A percentile compares a stretch with the other conserved stretches of the same genome.
Evolutionary conservation across 805 yeast species (phyloP).

Genomic region (Saturnispora ahearnii): DNA sequence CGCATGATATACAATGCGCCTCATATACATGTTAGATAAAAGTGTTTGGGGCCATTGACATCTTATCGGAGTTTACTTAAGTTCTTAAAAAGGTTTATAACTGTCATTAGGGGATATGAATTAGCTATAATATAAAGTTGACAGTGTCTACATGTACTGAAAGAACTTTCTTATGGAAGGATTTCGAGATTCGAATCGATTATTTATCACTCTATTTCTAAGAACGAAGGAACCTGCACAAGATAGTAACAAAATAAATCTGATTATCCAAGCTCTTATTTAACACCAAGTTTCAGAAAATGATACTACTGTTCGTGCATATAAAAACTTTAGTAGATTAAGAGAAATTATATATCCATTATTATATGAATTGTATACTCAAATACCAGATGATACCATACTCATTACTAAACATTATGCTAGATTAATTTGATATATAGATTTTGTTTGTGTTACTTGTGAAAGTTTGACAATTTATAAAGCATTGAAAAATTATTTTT

Average conservation of each 20-base stretch:
- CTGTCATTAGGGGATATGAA: neutral
- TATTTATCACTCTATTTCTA: neutral
- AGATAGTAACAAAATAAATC: neutral
- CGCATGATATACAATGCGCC: neutral
- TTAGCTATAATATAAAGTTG: neutral
- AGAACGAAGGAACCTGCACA: constrained; percentile 1
- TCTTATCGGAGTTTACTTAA: constrained; percentile 1
- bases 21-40: neutral
- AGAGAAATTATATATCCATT: constrained; percentile 10
- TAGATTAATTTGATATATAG: constrained; percentile 31
- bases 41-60: neutral
- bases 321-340: constrained; percentile 16
- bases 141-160: neutral
- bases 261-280: constrained; percentile 1
- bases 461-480: constrained; percentile 31
- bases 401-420: constrained; percentile 41
- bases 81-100: neutral
- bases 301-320: constrained; percentile 25
- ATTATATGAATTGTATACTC: constrained; percentile 30
- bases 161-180: neutral
- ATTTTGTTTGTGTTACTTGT: constrained; percentile 21
- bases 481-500: constrained; percentile 31
- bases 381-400: constrained; percentile 45
- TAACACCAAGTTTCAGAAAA: constrained; percentile 25
- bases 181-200: neutral